These are phyloP conservation scores for Fomes fomentarius DNA, from an alignment of 1,284 basidiomycete genomes.

Conservation along the genomic window DNA sequence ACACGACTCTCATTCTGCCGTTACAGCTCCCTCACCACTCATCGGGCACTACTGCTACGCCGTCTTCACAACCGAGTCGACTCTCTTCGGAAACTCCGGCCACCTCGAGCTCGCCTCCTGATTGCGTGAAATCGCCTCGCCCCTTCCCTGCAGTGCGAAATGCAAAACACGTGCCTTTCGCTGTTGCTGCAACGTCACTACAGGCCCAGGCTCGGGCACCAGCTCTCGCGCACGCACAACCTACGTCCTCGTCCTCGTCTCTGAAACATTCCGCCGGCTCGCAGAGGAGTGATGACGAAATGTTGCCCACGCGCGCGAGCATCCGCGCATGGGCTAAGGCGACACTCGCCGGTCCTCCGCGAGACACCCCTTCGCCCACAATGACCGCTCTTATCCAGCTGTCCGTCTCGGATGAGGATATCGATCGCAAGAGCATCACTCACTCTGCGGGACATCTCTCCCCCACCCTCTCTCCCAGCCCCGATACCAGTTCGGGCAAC, in stretches of 20 bases:
- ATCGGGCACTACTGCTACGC: no score
- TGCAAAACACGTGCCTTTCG: background rate
- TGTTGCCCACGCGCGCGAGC: constrained; percentile 15
- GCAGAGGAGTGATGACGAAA: no score
- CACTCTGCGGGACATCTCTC: background rate
- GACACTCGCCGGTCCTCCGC: constrained; percentile 13
- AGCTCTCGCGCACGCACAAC: background rate
- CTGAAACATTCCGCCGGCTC: constrained; percentile 4
- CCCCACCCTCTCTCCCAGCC: background rate
- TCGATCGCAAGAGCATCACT: constrained; percentile 5
- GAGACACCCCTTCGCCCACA: constrained; percentile 1
- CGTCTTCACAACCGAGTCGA: background rate
- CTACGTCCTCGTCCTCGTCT: background rate
- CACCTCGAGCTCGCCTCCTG: constrained; percentile 1
- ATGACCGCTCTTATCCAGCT: background rate
- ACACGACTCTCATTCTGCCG: no score
- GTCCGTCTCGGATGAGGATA: constrained; percentile 7
- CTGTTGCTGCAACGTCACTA: background rate
- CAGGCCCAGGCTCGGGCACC: background rate
- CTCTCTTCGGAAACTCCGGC: constrained; percentile 1
- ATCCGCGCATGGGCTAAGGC: constrained; percentile 20
- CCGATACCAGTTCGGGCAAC: background rate
- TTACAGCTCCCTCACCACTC: no score
- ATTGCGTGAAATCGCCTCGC: background rate
- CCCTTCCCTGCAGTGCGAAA: background rate